phyloP scores from a whole-genome alignment of 208 protist species.

The Balamuthia mandrillaris region DNA sequence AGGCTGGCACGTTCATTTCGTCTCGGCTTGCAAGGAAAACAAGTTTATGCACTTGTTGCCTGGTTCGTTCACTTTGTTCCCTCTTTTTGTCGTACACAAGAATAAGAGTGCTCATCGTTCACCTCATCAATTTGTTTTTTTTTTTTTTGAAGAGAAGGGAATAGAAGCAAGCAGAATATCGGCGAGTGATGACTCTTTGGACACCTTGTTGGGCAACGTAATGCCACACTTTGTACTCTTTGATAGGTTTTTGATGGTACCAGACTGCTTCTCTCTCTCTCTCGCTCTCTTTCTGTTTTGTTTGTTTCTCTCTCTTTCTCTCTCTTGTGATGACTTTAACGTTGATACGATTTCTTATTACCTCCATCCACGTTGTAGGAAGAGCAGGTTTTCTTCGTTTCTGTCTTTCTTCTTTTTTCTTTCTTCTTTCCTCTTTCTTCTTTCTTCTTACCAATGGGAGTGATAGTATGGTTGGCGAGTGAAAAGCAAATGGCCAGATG shows the following conservation, averaged over 20 bases:
- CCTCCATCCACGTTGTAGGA: too few species aligned
- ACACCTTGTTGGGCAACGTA: neutral
- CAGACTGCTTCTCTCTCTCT: neutral
- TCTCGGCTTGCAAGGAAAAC: neutral
- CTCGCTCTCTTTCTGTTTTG: neutral
- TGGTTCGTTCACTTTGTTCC: neutral
- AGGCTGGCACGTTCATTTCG: neutral
- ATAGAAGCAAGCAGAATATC: neutral
- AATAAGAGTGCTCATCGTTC: neutral
- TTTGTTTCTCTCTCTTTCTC: too few species aligned
- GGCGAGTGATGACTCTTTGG: slow-evolving; percentile 16
- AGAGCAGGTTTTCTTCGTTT: neutral
- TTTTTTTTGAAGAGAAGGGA: neutral
- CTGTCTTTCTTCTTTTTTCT: neutral
- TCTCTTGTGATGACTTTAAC: too few species aligned
- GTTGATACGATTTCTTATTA: too few species aligned
- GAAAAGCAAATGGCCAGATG: neutral
- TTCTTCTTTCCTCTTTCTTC: neutral
- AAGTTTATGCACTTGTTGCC: neutral
- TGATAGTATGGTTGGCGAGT: slow-evolving; percentile 22
- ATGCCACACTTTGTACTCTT: slow-evolving; percentile 30
- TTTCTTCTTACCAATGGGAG: neutral
- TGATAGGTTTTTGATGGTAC: slow-evolving; percentile 16
- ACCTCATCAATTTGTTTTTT: neutral
- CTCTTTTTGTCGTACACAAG: neutral